Conservation (phyloP, 116 monocot species). For the Thalassia testudinum region DNA sequence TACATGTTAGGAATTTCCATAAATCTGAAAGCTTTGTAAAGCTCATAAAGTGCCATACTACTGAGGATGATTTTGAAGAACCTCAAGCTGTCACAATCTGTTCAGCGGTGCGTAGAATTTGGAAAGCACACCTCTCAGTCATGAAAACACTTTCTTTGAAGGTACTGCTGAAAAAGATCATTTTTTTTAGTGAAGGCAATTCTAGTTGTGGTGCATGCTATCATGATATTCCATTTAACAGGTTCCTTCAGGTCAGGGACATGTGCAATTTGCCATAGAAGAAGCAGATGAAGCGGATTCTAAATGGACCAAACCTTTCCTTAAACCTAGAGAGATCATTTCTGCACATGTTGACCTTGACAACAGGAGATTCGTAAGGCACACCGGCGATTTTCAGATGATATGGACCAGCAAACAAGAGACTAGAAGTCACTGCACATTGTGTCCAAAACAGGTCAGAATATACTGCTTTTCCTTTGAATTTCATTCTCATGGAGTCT, state of each 20-base stretch:
- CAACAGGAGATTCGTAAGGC: constrained; percentile 48
- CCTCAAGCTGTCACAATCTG: constrained; percentile 85
- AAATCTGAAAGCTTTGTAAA: constrained; percentile 68
- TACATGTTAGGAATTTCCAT: constrained; percentile 81
- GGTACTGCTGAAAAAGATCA: constrained; percentile 14
- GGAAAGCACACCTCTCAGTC: constrained; percentile 57
- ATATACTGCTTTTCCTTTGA: no score
- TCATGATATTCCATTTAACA: constrained; percentile 9
- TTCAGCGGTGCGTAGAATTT: constrained; percentile 51
- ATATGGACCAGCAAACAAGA: constrained; percentile 94
- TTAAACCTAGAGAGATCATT: constrained; percentile 37
- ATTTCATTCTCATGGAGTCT: no score
- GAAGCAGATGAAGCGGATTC: constrained; percentile 43
- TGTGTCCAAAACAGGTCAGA: constrained; percentile 72
- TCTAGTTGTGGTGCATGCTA: neutral
- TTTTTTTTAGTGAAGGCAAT: neutral
- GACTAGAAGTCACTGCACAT: constrained; percentile 37
- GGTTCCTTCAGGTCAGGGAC: constrained; percentile 80
- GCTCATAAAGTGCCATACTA: constrained; percentile 59
- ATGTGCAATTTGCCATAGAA: constrained; percentile 70
- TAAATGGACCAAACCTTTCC: constrained; percentile 28
- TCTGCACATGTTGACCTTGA: constrained; percentile 23
- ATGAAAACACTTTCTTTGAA: constrained; percentile 49
- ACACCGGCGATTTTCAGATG: constrained; percentile 70
- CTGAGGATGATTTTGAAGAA: constrained; percentile 42